A percentile compares a stretch with the other conserved stretches of the same genome.
Conservation (phyloP, 345 rosid genomes). For the Eucalyptus rudis region DNA sequence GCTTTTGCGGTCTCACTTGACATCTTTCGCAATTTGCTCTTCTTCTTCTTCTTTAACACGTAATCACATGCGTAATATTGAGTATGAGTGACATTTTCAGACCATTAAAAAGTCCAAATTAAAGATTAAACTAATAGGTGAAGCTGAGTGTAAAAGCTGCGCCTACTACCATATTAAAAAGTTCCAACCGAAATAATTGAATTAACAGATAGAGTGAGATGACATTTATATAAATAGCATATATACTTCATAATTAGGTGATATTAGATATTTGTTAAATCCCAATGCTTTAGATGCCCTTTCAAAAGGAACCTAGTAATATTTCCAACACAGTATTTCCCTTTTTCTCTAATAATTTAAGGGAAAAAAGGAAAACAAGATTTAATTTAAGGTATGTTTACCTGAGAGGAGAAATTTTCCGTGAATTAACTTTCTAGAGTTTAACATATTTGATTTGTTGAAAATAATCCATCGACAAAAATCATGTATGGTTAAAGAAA, state of each 20-base stretch:
- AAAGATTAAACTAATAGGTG: background rate
- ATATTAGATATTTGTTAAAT: background rate
- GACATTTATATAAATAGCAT: background rate
- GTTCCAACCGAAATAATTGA: background rate
- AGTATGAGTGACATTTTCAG: background rate
- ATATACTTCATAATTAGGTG: fast-evolving
- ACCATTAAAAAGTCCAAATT: background rate
- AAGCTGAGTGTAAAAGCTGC: background rate
- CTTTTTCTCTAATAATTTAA: background rate
- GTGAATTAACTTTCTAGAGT: background rate
- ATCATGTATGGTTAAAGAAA: background rate
- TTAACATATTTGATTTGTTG: background rate
- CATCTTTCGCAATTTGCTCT: background rate
- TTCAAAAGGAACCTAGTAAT: background rate
- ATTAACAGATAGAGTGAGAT: fast-evolving
- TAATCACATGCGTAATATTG: background rate
- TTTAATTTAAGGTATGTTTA: background rate
- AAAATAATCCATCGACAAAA: background rate
- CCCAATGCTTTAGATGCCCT: background rate
- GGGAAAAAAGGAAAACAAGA: background rate
- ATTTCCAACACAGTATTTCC: background rate
- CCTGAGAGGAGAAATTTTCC: fast-evolving
- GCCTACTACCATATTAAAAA: background rate
- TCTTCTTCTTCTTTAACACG: background rate
- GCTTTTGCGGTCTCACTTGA: background rate